A percentile compares a stretch with the other conserved stretches of the same genome.
phyloP scores from a whole-genome alignment of 2,329 filamentous ascomycete genomes.

The Aspergillus alliaceus region DNA sequence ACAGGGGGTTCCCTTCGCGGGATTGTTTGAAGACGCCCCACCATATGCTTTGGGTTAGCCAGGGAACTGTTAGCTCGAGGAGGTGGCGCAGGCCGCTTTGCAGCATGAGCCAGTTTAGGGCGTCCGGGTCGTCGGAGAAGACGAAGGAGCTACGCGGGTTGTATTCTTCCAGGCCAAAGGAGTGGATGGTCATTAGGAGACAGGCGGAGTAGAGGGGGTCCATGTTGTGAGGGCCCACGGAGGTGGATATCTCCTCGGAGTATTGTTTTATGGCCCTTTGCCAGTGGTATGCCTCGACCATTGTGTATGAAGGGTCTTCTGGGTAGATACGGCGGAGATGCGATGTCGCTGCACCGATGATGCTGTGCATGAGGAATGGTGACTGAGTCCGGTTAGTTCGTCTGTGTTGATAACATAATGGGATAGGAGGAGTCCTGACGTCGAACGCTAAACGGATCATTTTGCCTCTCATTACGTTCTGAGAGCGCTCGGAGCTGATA shows the following conservation, averaged over 20 bases:
- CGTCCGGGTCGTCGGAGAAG: slow-evolving; percentile 30
- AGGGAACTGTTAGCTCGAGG: slow-evolving; percentile 23
- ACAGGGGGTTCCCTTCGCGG: slow-evolving; percentile 20
- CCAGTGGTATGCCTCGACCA: slow-evolving; percentile 39
- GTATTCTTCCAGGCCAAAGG: slow-evolving; percentile 33
- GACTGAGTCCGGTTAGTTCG: slow-evolving; percentile 22
- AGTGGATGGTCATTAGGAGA: slow-evolving; percentile 37
- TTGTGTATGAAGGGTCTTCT: slow-evolving; percentile 24
- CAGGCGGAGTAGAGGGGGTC: slow-evolving; percentile 39
- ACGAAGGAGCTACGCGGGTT: slow-evolving; percentile 35
- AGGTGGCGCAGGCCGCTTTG: slow-evolving; percentile 36
- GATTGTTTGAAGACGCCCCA: slow-evolving; percentile 30
- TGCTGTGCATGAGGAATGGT: slow-evolving; percentile 39
- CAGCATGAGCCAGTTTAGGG: slow-evolving; percentile 38
- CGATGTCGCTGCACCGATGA: slow-evolving; percentile 33
- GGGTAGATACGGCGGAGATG: slow-evolving; percentile 30
- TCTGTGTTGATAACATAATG: background rate
- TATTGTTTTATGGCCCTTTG: slow-evolving; percentile 37
- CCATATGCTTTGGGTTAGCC: slow-evolving; percentile 37
- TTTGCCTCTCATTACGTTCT: slow-evolving; percentile 22
- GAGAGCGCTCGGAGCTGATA: slow-evolving; percentile 11
- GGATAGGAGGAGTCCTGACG: slow-evolving; percentile 14
- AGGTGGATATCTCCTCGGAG: slow-evolving; percentile 28
- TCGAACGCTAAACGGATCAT: slow-evolving; percentile 33
- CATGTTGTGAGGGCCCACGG: slow-evolving; percentile 34